Percentiles rank a stretch among this genome's conserved stretches.
Conservation (phyloP, 2,329 filamentous ascomycete genomes). For the Hypoxylon sp. region DNA sequence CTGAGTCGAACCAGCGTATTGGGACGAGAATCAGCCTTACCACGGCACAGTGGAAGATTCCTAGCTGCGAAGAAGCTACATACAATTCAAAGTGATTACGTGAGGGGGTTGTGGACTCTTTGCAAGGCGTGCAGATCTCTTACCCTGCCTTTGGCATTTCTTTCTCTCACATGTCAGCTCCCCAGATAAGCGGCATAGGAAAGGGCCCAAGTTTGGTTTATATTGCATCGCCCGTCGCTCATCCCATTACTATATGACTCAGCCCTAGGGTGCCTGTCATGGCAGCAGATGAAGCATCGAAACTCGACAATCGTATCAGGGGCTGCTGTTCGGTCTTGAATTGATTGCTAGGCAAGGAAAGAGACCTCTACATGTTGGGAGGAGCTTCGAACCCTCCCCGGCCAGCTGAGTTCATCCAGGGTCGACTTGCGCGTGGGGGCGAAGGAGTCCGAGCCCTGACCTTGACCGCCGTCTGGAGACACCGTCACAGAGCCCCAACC, state of each 20-base stretch:
- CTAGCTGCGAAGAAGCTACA: slow-evolving; percentile 11
- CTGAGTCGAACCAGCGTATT: slow-evolving; percentile 12
- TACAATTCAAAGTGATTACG: slow-evolving; percentile 38
- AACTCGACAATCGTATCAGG: slow-evolving; percentile 5
- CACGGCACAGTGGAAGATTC: slow-evolving; percentile 10
- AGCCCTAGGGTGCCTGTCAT: slow-evolving; percentile 13
- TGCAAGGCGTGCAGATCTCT: slow-evolving; percentile 26
- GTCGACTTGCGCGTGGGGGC: slow-evolving; percentile 23
- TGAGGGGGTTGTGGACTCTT: slow-evolving; percentile 27
- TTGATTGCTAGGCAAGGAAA: slow-evolving; percentile 5
- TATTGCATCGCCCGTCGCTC: slow-evolving; percentile 12
- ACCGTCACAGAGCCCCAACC: slow-evolving; percentile 35
- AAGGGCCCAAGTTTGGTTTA: slow-evolving; percentile 6
- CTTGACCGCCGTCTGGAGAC: slow-evolving; percentile 27
- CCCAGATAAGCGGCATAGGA: slow-evolving; percentile 8
- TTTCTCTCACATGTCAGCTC: slow-evolving; percentile 20
- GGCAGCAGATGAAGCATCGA: slow-evolving; percentile 6
- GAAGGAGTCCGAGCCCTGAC: slow-evolving; percentile 24
- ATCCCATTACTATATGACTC: slow-evolving; percentile 30
- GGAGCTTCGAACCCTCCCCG: background rate
- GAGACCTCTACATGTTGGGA: background rate
- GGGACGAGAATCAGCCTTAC: slow-evolving; percentile 33
- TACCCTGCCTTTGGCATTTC: slow-evolving; percentile 12
- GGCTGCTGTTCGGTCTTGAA: slow-evolving; percentile 3
- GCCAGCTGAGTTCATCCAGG: slow-evolving; percentile 25